A percentile compares a stretch with the other conserved stretches of the same genome.
Conservation (phyloP, 2,329 filamentous ascomycete species). For the Atkinsonella hypoxylon region DNA sequence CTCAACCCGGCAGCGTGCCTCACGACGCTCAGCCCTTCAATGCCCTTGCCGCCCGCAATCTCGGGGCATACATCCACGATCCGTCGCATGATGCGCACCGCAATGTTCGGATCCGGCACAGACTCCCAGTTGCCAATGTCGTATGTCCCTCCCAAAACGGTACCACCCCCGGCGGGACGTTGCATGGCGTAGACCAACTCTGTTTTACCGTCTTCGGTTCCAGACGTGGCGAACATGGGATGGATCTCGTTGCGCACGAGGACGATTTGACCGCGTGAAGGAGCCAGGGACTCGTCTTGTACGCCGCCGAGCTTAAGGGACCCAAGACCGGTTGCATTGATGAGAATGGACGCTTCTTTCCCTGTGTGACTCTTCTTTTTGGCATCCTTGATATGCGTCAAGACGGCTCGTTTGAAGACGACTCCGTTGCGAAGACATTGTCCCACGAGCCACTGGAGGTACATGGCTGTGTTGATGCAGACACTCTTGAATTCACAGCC, state of each 20-base stretch:
- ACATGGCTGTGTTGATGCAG: slow-evolving; percentile 83
- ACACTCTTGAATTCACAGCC: slow-evolving; percentile 71
- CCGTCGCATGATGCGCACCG: slow-evolving; percentile 75
- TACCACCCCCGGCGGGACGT: slow-evolving; percentile 67
- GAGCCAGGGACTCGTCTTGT: slow-evolving; percentile 58
- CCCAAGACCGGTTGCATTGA: slow-evolving; percentile 78
- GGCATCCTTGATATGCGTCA: slow-evolving; percentile 66
- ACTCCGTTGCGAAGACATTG: slow-evolving; percentile 68
- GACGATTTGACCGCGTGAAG: slow-evolving; percentile 73
- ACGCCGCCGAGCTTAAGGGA: slow-evolving; percentile 72
- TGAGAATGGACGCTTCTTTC: slow-evolving; percentile 50
- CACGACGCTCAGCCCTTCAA: slow-evolving; percentile 62
- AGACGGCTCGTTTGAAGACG: slow-evolving; percentile 47
- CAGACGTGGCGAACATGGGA: slow-evolving; percentile 57
- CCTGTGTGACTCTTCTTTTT: slow-evolving; percentile 37
- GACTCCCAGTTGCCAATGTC: slow-evolving; percentile 70
- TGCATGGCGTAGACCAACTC: slow-evolving; percentile 77
- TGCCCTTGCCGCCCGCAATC: slow-evolving; percentile 52
- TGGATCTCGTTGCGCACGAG: slow-evolving; percentile 68
- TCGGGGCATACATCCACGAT: slow-evolving; percentile 51
- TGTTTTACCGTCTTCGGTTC: slow-evolving; percentile 59
- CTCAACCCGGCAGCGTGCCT: slow-evolving; percentile 74
- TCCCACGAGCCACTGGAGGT: slow-evolving; percentile 74
- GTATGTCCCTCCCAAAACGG: slow-evolving; percentile 76
- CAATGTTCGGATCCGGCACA: slow-evolving; percentile 67